Percentiles rank a stretch among this genome's conserved stretches.
Evolutionary conservation across 257 asterid species (phyloP).

Genomic region (Scutellaria baicalensis): DNA sequence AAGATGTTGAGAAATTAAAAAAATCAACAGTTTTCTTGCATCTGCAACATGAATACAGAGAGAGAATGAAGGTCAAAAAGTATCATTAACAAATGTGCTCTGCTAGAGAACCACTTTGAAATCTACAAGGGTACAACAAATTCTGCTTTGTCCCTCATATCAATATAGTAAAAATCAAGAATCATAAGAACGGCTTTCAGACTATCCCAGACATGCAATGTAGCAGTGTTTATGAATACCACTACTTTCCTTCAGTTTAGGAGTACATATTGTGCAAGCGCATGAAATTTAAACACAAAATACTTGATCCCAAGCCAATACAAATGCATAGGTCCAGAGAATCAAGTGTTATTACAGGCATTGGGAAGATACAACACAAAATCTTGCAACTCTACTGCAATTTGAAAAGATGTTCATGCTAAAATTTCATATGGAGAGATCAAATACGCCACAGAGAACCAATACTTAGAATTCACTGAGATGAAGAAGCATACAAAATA

Average conservation of each 20-base stretch:
- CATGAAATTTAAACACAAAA: background rate
- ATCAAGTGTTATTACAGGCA: background rate
- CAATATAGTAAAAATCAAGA: background rate
- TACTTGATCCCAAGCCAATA: background rate
- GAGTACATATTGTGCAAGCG: background rate
- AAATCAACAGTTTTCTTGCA: background rate
- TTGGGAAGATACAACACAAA: background rate
- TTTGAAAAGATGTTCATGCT: background rate
- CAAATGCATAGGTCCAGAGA: background rate
- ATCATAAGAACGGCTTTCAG: background rate
- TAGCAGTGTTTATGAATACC: background rate
- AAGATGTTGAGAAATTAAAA: background rate
- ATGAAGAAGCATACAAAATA: background rate
- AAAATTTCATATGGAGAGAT: background rate
- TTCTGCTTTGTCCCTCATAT: background rate
- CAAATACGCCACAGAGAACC: background rate
- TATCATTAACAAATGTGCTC: background rate
- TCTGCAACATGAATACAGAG: background rate
- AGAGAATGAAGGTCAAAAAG: background rate
- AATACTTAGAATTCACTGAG: background rate
- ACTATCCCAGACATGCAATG: background rate
- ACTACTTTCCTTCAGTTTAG: background rate
- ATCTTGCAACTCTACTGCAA: background rate
- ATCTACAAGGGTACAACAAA: background rate
- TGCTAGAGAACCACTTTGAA: background rate